These are phyloP conservation scores for Chaetomium cochliodes DNA, from an alignment of 495 filamentous ascomycete genomes.

Conservation along the genomic window DNA sequence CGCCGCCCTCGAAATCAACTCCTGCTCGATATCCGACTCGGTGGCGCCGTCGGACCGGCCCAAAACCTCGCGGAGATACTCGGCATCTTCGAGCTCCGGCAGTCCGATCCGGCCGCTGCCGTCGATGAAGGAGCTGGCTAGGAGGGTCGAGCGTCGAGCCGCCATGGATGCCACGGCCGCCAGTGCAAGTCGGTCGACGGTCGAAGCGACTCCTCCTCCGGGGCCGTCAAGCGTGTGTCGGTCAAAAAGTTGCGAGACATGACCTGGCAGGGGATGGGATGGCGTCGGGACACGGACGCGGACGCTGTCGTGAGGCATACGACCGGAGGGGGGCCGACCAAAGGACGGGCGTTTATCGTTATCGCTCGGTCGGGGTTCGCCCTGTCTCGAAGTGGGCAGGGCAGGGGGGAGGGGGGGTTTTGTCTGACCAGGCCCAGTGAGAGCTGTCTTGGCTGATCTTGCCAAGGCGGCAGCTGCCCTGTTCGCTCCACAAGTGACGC, in stretches of 20 bases:
- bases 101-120: constrained; percentile 13
- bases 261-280: constrained; percentile 14
- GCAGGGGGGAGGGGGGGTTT: neutral
- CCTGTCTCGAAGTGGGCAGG: neutral
- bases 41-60: constrained; percentile 37
- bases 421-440: neutral
- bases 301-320: constrained; percentile 16
- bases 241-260: constrained; percentile 20
- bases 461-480: constrained; percentile 27
- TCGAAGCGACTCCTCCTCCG: constrained; percentile 2
- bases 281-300: neutral
- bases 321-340: neutral
- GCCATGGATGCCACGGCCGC: constrained; percentile 17
- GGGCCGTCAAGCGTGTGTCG: constrained; percentile 12
- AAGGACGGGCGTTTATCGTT: neutral
- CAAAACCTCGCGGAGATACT: constrained; percentile 48
- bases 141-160: constrained; percentile 24
- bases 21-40: constrained; percentile 43
- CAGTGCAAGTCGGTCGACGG: constrained; percentile 3
- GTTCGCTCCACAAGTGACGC: constrained; percentile 11
- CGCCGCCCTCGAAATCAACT: constrained; percentile 41
- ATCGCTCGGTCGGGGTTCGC: neutral
- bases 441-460: constrained; percentile 22
- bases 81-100: constrained; percentile 44
- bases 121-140: constrained; percentile 14